These are phyloP conservation scores for Capsella bursapastoris DNA, from an alignment of 345 rosid genomes.

Conservation along the genomic window DNA sequence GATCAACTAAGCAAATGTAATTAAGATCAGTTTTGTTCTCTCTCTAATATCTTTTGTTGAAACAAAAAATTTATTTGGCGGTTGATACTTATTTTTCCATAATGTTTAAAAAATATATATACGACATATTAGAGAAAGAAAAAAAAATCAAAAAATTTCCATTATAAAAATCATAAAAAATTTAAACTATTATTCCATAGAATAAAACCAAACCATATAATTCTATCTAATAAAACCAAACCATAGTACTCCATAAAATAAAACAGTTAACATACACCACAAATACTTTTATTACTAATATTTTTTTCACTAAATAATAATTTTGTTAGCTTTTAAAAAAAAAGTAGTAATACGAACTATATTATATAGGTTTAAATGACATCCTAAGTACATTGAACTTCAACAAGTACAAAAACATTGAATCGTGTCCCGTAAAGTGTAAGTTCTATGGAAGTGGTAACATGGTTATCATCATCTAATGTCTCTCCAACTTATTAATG, in stretches of 20 bases:
- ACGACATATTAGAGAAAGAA: background rate
- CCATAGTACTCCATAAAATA: background rate
- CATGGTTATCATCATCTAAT: constrained; percentile 43
- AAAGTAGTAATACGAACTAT: constrained; percentile 24
- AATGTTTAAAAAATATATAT: background rate
- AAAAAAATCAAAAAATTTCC: background rate
- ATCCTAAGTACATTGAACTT: constrained; percentile 36
- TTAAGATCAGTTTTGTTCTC: no score
- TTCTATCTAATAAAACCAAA: no score
- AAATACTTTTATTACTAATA: background rate
- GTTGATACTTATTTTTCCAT: background rate
- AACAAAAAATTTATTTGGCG: background rate
- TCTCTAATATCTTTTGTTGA: no score
- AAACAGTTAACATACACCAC: background rate
- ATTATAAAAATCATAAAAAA: background rate
- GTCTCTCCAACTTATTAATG: constrained; percentile 8
- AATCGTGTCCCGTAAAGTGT: constrained; percentile 43
- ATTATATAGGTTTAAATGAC: constrained; percentile 23
- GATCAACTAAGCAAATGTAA: constrained; percentile 1
- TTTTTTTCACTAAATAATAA: background rate
- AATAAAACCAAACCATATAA: background rate
- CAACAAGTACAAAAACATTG: constrained; percentile 39
- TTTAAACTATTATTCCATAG: background rate
- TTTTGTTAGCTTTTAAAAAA: constrained; percentile 20
- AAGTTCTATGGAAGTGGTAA: constrained; percentile 37